Percentiles rank a stretch among this genome's conserved stretches.
These are phyloP conservation scores for Choanephora cucurbitarum DNA, from an alignment of 371 early-diverging fungal genomes.

Conservation along the genomic window DNA sequence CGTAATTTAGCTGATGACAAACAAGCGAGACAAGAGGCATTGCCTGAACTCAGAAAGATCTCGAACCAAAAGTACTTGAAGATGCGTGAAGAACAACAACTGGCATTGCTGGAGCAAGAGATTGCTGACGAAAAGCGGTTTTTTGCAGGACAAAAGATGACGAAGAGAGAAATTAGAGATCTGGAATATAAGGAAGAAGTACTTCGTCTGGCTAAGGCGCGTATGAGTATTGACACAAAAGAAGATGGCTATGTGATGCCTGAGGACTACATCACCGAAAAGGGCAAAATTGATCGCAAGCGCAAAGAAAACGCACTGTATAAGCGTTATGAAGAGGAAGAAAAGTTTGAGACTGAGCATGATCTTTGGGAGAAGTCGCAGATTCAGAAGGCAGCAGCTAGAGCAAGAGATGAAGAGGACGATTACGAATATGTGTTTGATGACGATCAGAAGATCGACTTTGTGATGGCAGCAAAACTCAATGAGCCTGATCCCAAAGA, in stretches of 20 bases:
- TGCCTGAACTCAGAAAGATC: constrained; percentile 78
- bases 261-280: constrained; percentile 90
- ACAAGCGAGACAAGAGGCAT: constrained; percentile 59
- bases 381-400: constrained; percentile 65
- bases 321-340: constrained; percentile 85
- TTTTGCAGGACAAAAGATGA: constrained; percentile 77
- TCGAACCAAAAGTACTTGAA: constrained; percentile 92
- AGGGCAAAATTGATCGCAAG: constrained; percentile 92
- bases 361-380: constrained; percentile 93
- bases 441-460: constrained; percentile 89
- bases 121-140: constrained; percentile 88
- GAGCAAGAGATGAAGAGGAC: constrained; percentile 57
- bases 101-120: constrained; percentile 75
- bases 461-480: constrained; percentile 78
- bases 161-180: constrained; percentile 74
- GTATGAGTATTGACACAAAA: constrained; percentile 75
- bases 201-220: constrained; percentile 81
- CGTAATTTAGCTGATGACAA: constrained; percentile 83
- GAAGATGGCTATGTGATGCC: constrained; percentile 92
- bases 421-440: constrained; percentile 96
- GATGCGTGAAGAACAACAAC: constrained; percentile 81
- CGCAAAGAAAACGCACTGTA: constrained; percentile 88
- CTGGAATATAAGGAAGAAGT: constrained; percentile 84
- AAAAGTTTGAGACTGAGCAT: constrained; percentile 86
- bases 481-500: constrained; percentile 58